Evolutionary conservation across 1,139 yeast species (phyloP).

Genomic region (Meyerozyma sp.): DNA sequence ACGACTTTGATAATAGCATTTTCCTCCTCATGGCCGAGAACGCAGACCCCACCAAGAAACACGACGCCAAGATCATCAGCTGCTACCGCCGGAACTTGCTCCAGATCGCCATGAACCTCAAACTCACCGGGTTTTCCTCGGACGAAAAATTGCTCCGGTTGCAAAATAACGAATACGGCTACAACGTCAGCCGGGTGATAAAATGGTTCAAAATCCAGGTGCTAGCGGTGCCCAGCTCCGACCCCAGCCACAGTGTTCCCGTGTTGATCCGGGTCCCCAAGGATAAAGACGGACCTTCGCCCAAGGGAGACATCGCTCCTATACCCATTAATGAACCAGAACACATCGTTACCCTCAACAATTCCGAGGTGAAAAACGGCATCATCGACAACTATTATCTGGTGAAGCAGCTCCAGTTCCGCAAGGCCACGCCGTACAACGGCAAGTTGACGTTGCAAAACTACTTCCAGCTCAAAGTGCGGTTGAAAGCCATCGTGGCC

Average conservation of each 20-base stretch:
- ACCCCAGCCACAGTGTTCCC: conserved; percentile 26
- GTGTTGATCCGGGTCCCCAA: conserved; percentile 23
- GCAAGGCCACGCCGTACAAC: conserved; percentile 61
- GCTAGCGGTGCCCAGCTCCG: conserved; percentile 30
- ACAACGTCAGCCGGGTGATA: conserved; percentile 29
- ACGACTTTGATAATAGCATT: conserved; percentile 37
- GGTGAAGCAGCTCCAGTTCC: conserved; percentile 48
- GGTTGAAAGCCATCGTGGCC: conserved; percentile 42
- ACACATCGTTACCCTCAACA: conserved; percentile 28
- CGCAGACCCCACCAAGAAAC: conserved; percentile 6
- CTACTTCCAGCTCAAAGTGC: conserved; percentile 46
- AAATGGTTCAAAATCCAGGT: conserved; percentile 39
- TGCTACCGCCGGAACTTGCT: conserved; percentile 45
- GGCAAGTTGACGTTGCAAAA: conserved; percentile 55
- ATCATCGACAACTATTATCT: conserved; percentile 30
- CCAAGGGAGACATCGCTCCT: conserved; percentile 15
- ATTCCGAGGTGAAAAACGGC: conserved; percentile 17
- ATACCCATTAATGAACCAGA: conserved; percentile 18
- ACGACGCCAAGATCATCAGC: conserved; percentile 36
- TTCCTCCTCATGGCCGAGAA: conserved; percentile 22
- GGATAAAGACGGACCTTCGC: conserved; percentile 16
- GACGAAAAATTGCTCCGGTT: conserved; percentile 25
- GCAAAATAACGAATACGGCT: conserved; percentile 33
- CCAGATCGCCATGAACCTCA: conserved; percentile 33
- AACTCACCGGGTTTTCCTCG: conserved; percentile 24